phyloP scores from a whole-genome alignment of 306 rosid genomes.

The Corylus americana region DNA sequence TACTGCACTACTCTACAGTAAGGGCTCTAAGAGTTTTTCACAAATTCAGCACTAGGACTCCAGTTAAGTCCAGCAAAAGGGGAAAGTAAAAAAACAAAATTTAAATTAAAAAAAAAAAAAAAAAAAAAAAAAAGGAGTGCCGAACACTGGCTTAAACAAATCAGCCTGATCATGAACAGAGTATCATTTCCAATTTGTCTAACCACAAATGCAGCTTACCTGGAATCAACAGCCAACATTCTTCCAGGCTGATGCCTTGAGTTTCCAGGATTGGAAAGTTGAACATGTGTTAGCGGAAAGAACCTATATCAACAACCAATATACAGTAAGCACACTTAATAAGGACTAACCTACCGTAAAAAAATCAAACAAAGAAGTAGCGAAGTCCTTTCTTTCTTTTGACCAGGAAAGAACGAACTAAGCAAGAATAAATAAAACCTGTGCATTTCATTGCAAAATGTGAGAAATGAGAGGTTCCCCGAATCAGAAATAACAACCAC shows the following conservation, averaged over 20 bases:
- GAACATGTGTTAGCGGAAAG: conserved; percentile 71
- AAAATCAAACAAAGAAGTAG: background rate
- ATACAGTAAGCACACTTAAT: conserved; percentile 17
- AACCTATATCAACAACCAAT: conserved; percentile 52
- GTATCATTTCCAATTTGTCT: conserved; percentile 7
- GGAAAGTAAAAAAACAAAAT: background rate
- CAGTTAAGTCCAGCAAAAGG: background rate
- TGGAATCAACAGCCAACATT: conserved; percentile 77
- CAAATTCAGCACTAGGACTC: background rate
- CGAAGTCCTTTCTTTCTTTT: background rate
- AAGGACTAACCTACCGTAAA: background rate
- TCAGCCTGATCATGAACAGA: conserved; percentile 13
- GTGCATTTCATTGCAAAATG: conserved; percentile 94
- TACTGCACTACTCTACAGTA: background rate
- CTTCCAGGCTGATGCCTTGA: conserved; percentile 74
- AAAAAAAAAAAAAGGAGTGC: background rate
- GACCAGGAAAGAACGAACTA: background rate
- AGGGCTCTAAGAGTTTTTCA: background rate
- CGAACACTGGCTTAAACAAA: conserved; percentile 16
- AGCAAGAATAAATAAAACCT: conserved; percentile 46
- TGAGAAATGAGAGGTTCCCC: conserved; percentile 87
- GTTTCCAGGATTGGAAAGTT: conserved; percentile 83
- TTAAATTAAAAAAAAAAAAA: background rate
- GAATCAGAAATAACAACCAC: conserved; percentile 89
- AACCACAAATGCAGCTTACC: conserved; percentile 45